A percentile compares a stretch with the other conserved stretches of the same genome.
phyloP scores from a whole-genome alignment of 805 yeast genomes.

The Kodamaea fukazawae region DNA sequence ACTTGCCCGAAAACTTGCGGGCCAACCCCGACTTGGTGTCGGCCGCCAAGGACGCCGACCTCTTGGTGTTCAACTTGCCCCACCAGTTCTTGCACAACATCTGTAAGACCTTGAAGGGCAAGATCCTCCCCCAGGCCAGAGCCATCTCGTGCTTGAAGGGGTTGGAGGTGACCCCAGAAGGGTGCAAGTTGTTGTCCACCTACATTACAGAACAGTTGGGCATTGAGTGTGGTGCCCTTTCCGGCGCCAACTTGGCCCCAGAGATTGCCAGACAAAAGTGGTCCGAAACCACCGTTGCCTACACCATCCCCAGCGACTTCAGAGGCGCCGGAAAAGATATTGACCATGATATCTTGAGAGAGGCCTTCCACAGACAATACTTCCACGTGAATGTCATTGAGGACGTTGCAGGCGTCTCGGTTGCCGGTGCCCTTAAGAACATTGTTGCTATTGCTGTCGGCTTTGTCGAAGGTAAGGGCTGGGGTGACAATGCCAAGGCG shows the following conservation, averaged over 20 bases:
- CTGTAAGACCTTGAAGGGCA: conserved; percentile 39
- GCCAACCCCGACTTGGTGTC: conserved; percentile 41
- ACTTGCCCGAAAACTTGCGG: conserved; percentile 38
- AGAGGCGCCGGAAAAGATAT: conserved; percentile 42
- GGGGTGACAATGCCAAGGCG: conserved; percentile 51
- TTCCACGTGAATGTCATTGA: conserved; percentile 46
- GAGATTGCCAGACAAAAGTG: conserved; percentile 47
- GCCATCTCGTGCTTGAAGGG: conserved; percentile 48
- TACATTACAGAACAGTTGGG: conserved; percentile 44
- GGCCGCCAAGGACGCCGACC: conserved; percentile 41
- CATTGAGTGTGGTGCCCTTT: conserved; percentile 42
- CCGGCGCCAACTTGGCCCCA: conserved; percentile 49
- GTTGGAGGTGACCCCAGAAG: conserved; percentile 41
- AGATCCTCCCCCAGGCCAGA: conserved; percentile 35
- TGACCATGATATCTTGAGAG: conserved; percentile 38
- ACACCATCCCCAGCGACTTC: conserved; percentile 37
- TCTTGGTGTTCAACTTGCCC: conserved; percentile 44
- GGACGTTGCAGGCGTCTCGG: conserved; percentile 46
- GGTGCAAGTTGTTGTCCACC: conserved; percentile 44
- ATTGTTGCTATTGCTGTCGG: conserved; percentile 47
- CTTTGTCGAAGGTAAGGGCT: conserved; percentile 46
- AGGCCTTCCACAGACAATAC: conserved; percentile 45
- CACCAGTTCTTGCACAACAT: conserved; percentile 44
- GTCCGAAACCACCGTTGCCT: conserved; percentile 48
- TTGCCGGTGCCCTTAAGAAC: conserved; percentile 48